These are phyloP conservation scores for Colletotrichum sp. DNA, from an alignment of 2,329 filamentous ascomycete genomes.

Conservation along the genomic window DNA sequence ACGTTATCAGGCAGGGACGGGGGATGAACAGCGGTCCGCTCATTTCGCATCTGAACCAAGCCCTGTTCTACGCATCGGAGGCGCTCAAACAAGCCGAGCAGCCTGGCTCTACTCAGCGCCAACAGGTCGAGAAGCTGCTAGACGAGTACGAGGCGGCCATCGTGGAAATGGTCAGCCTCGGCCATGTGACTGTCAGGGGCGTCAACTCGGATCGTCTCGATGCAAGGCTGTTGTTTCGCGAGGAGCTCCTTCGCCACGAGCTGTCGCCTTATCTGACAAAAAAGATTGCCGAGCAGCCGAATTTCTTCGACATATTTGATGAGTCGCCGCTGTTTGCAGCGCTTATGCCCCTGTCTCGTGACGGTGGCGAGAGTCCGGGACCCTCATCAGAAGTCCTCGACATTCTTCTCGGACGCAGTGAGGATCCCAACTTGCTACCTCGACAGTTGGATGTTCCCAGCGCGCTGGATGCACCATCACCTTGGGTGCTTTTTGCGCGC, in stretches of 20 bases:
- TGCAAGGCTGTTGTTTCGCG: neutral
- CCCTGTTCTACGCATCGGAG: neutral
- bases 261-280: neutral
- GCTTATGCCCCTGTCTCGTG: neutral
- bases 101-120: neutral
- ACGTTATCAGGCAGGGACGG: neutral
- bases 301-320: neutral
- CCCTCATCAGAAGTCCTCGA: neutral
- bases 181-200: neutral
- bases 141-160: neutral
- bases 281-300: neutral
- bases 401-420: accelerated
- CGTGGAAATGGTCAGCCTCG: neutral
- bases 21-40: neutral
- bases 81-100: neutral
- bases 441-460: accelerated
- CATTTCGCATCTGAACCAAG: neutral
- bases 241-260: neutral
- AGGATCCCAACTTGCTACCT: neutral
- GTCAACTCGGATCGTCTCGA: neutral
- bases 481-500: neutral
- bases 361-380: neutral
- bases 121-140: neutral
- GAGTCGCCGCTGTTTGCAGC: neutral
- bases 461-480: neutral